Evolutionary conservation across 257 asterid species (phyloP), one percentile per base, ranked within the genome.

Genomic region (Primulina huaijiensis): DNA sequence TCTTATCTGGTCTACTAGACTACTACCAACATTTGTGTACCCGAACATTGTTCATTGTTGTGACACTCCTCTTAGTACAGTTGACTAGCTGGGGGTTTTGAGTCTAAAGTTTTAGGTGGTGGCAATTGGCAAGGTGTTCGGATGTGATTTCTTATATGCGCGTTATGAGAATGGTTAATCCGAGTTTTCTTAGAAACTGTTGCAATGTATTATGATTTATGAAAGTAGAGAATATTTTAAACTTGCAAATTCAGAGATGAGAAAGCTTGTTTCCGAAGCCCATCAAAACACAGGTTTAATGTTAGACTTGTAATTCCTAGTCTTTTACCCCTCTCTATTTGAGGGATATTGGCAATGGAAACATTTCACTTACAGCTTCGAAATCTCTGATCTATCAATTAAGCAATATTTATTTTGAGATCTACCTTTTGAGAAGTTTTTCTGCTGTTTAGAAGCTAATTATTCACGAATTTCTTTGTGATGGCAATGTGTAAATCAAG

Each of bases 291-390:
- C 66, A 66, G 33, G 17, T 37, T 61, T 69, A 29, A 25, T 43
- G n/a, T 52, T 70, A 67, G 17, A 56, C 29, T 37, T 52, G 65
- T 12, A 50, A 50, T 50, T 50, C 33, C 25, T 40, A 20, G 55
- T 64, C 73, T 64, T 72, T 37, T 14, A 61, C 76, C 29, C 56
- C 62, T 33, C 37, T 69, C 64, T 37, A 6, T 43, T 20, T 60
- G 27, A 25, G 21, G 16, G 0, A 33, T 37, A 37, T 53, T 68
- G 27, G 55, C 34, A 52, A 61, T 56, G 52, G 56, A 69, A 34
- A 67, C 27, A 53, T 29, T 64, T 34, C 57, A 52, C 2, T 19
- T 58, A 17, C 40, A 21, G 33, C n/a, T 38, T 37, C 35, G 9
- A 38, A 19, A 19, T 29, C 8, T n/a, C 52, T 50, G 63, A 60